Evolutionary conservation across 345 rosid species (phyloP).

Genomic region (Arabidopsis thaliana): TAIR10.1 NC_003076.8:5900001-5900500

Average conservation of each 20-base stretch:
- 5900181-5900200: slow-evolving; percentile 75
- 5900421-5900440: slow-evolving; percentile 59
- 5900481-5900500: slow-evolving; percentile 78
- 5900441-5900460: slow-evolving; percentile 88
- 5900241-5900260: slow-evolving; percentile 84
- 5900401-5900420: slow-evolving; percentile 66
- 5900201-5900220: slow-evolving; percentile 85
- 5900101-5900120: slow-evolving; percentile 21
- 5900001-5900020: slow-evolving; percentile 38
- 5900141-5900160: slow-evolving; percentile 34
- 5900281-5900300: slow-evolving; percentile 67
- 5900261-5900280: slow-evolving; percentile 69
- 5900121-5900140: slow-evolving; percentile 6
- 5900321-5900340: slow-evolving; percentile 41
- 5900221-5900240: slow-evolving; percentile 67
- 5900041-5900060: slow-evolving; percentile 41
- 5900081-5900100: slow-evolving; percentile 19
- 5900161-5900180: slow-evolving; percentile 40
- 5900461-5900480: slow-evolving; percentile 92
- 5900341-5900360: slow-evolving; percentile 55
- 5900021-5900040: slow-evolving; percentile 41
- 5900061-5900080: slow-evolving; percentile 26
- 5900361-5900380: slow-evolving; percentile 58
- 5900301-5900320: slow-evolving; percentile 52
- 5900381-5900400: slow-evolving; percentile 67